Percentiles rank a stretch among this genome's conserved stretches.
phyloP scores from a whole-genome alignment of 1,284 basidiomycete genomes.

The Vanrija sp. region DNA sequence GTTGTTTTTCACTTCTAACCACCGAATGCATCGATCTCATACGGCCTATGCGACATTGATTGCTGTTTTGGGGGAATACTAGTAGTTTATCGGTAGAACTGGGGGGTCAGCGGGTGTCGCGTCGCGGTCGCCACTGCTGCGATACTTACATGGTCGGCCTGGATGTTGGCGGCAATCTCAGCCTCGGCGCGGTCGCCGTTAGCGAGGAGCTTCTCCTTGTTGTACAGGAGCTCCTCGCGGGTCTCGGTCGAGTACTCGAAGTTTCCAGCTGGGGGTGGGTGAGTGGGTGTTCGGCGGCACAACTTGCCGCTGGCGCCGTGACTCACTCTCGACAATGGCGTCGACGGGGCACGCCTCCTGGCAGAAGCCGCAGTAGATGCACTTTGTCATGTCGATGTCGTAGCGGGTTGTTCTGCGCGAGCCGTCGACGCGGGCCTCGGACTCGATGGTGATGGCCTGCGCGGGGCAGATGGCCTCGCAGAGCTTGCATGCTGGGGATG shows the following conservation, averaged over 20 bases:
- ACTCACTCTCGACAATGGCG: conserved; percentile 96
- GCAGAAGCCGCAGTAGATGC: conserved; percentile 97
- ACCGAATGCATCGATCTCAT: too few species aligned
- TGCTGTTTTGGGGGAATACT: too few species aligned
- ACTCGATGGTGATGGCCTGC: conserved; percentile 99
- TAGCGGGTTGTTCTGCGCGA: conserved; percentile 97
- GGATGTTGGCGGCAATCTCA: conserved; percentile 90
- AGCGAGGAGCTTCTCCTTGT: conserved; percentile 91
- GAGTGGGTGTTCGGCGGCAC: background rate
- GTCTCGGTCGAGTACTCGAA: conserved; percentile 96
- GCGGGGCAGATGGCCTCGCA: conserved; percentile 99
- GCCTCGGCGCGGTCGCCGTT: conserved; percentile 96
- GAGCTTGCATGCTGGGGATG: conserved; percentile 81
- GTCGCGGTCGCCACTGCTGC: too few species aligned
- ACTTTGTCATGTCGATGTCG: conserved; percentile 89
- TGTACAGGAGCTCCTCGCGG: conserved; percentile 96
- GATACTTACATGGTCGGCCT: conserved; percentile 54
- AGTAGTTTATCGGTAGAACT: too few species aligned
- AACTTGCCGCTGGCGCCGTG: background rate
- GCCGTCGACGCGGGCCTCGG: conserved; percentile 91
- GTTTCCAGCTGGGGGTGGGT: conserved; percentile 69
- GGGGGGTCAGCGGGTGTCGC: too few species aligned
- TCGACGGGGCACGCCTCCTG: conserved; percentile 99
- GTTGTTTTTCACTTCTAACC: too few species aligned
- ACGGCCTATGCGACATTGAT: too few species aligned